A percentile compares a stretch with the other conserved stretches of the same genome.
Evolutionary conservation across 306 rosid genomes (phyloP).

Genomic region (Clitoria ternatea): DNA sequence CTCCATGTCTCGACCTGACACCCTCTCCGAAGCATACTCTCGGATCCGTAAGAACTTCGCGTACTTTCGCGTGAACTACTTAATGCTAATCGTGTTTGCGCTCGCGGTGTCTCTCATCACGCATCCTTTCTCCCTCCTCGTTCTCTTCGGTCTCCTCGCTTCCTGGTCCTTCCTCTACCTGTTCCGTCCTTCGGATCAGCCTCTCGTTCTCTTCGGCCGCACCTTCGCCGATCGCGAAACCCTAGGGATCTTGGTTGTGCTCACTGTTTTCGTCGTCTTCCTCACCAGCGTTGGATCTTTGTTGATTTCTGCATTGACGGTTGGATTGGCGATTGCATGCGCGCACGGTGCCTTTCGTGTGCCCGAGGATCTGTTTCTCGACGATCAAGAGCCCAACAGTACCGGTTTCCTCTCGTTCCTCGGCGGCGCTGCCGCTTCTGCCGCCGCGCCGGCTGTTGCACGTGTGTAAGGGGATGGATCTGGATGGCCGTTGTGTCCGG

Average conservation of each 20-base stretch:
- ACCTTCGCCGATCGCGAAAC: constrained; percentile 84
- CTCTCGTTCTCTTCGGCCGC: constrained; percentile 65
- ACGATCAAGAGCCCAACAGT: constrained; percentile 73
- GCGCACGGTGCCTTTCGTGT: constrained; percentile 86
- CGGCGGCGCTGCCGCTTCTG: constrained; percentile 71
- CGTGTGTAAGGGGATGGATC: constrained; percentile 48
- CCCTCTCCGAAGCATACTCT: constrained; percentile 81
- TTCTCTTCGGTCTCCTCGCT: constrained; percentile 71
- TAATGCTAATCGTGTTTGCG: constrained; percentile 52
- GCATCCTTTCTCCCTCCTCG: constrained; percentile 74
- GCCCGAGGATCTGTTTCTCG: constrained; percentile 90
- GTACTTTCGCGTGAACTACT: constrained; percentile 90
- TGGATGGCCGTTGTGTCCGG: background rate
- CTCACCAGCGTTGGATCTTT: constrained; percentile 91
- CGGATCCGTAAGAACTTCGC: constrained; percentile 86
- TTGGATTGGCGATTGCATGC: constrained; percentile 65
- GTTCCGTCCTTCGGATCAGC: constrained; percentile 86
- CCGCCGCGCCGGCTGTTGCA: constrained; percentile 53
- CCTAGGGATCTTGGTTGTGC: constrained; percentile 47
- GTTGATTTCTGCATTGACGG: constrained; percentile 67
- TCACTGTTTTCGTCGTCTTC: constrained; percentile 70
- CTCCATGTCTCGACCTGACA: constrained; percentile 62
- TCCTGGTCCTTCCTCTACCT: constrained; percentile 83
- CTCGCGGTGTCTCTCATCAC: constrained; percentile 75
- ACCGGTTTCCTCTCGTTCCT: constrained; percentile 84